Conservation (phyloP, 495 filamentous ascomycete genomes). For the Penicillium verhagenii region DNA sequence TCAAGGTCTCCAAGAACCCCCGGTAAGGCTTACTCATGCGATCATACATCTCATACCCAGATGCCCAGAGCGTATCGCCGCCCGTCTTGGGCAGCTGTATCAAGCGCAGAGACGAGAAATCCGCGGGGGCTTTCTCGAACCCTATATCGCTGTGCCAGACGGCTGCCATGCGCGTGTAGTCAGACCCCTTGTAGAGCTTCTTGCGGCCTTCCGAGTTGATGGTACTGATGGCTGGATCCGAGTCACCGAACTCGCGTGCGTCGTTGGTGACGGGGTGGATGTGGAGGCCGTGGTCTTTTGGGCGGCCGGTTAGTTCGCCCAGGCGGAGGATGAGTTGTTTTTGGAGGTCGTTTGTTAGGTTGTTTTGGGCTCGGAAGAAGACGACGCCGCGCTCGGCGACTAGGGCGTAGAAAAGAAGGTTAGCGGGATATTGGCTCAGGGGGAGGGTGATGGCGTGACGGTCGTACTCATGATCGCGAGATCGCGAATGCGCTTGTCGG, state of each 20-base stretch:
- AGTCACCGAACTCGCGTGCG: slow-evolving; percentile 52
- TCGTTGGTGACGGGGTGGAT: slow-evolving; percentile 71
- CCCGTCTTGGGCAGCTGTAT: slow-evolving; percentile 65
- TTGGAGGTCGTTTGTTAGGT: slow-evolving; percentile 60
- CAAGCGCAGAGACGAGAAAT: slow-evolving; percentile 64
- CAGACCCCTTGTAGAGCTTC: slow-evolving; percentile 50
- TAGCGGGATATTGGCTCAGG: background rate
- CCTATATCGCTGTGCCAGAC: slow-evolving; percentile 73
- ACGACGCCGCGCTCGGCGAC: slow-evolving; percentile 81
- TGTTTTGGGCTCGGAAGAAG: slow-evolving; percentile 75
- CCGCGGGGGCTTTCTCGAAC: slow-evolving; percentile 66
- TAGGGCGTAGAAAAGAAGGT: slow-evolving; percentile 42
- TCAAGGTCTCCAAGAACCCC: slow-evolving; percentile 67
- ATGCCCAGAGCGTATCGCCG: slow-evolving; percentile 75
- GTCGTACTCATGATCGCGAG: slow-evolving; percentile 61
- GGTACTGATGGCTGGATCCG: slow-evolving; percentile 70
- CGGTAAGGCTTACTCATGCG: slow-evolving; percentile 64
- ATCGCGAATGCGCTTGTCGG: slow-evolving; percentile 64
- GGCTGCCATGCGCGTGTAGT: slow-evolving; percentile 20
- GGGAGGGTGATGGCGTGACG: no score
- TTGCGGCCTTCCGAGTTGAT: slow-evolving; percentile 62
- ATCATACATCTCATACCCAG: slow-evolving; percentile 80
- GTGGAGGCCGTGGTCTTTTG: slow-evolving; percentile 62
- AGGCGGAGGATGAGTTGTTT: slow-evolving; percentile 68
- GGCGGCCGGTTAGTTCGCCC: slow-evolving; percentile 63